Evolutionary conservation across 805 yeast species (phyloP), one percentile per base, ranked within the genome.

Genomic region (Ogataea zsoltii): DNA sequence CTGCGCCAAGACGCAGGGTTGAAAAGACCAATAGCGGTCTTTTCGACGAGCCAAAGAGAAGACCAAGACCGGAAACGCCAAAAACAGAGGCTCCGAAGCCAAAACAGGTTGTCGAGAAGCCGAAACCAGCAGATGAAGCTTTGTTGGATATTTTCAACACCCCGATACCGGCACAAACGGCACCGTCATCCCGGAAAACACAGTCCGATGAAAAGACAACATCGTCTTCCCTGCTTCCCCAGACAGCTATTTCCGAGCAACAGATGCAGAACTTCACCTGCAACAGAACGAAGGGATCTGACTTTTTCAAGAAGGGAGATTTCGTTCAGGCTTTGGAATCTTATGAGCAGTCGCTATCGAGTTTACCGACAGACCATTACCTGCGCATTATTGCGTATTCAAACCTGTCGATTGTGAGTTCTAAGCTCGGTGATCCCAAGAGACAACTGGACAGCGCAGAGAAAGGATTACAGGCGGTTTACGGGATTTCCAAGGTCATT

Each of bases 291-390:
- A 72, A 72, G 19, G 99, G 90, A 5, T 68, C 79, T 6, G 74
- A 73, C 14, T 74, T 81, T 1, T 94, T 82, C 69, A 78, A 79
- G 45, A 75, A 80, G n/a, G 99, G 99, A 15, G 92, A 94, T 62
- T 94, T 85, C 61, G 63, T 80, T 3, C 60, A 69, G 4, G 91
- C 99, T 0, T 69, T 79, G 12, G 74, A 68, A 23, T 72, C 74
- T 43, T 94, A 87, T 60, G 72, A 78, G 26, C 69, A 75, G 33
- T 60, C 80, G 38, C 56, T 74, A 21, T 47, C 55, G 12, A 58
- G 79, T 3, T 68, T 90, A 2, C 95, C 96, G 0, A 53, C 59
- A 1, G 68, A 69, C 9, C 96, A 92, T 62, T 75, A 82, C 25
- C 71, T 83, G 31, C 73, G 84, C 14, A 75, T 91, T 2, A 70